Conservation (phyloP, 2,329 filamentous ascomycete species). For the Chalaropsis thielavioides region DNA sequence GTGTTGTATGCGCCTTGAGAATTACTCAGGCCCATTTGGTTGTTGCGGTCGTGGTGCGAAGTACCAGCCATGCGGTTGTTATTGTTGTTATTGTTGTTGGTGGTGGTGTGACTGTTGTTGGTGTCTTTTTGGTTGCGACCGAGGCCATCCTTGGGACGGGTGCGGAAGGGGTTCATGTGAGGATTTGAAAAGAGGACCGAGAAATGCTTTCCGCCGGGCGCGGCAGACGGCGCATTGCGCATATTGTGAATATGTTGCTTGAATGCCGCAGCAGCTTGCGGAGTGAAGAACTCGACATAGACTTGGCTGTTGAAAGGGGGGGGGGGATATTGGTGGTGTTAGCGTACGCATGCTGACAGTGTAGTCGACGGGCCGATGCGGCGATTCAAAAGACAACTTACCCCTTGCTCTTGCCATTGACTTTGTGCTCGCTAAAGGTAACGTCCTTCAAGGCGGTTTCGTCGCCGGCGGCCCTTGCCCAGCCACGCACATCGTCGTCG, state of each 20-base stretch:
- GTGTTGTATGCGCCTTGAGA: conserved; percentile 30
- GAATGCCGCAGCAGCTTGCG: conserved; percentile 70
- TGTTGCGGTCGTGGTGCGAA: conserved; percentile 34
- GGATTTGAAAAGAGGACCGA: conserved; percentile 62
- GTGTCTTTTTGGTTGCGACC: conserved; percentile 18
- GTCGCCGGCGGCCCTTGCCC: conserved; percentile 62
- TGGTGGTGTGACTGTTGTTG: neutral
- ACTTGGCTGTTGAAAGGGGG: conserved; percentile 39
- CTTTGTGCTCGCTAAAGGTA: conserved; percentile 96
- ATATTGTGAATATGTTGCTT: conserved; percentile 68
- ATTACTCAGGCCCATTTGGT: conserved; percentile 27
- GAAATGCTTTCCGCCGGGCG: conserved; percentile 52
- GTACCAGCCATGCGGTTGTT: conserved; percentile 45
- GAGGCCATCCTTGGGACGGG: conserved; percentile 66
- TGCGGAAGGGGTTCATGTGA: conserved; percentile 74
- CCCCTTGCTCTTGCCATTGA: conserved; percentile 98
- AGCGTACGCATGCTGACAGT: no score
- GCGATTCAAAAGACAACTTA: conserved; percentile 30
- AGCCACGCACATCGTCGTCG: conserved; percentile 85
- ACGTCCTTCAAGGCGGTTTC: conserved; percentile 82
- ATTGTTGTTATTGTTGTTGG: neutral
- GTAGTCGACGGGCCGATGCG: no score
- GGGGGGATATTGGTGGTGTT: neutral
- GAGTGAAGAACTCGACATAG: conserved; percentile 71
- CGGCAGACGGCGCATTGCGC: conserved; percentile 29